phyloP scores from a whole-genome alignment of 2,329 filamentous ascomycete genomes.

The Cytospora leucostoma region DNA sequence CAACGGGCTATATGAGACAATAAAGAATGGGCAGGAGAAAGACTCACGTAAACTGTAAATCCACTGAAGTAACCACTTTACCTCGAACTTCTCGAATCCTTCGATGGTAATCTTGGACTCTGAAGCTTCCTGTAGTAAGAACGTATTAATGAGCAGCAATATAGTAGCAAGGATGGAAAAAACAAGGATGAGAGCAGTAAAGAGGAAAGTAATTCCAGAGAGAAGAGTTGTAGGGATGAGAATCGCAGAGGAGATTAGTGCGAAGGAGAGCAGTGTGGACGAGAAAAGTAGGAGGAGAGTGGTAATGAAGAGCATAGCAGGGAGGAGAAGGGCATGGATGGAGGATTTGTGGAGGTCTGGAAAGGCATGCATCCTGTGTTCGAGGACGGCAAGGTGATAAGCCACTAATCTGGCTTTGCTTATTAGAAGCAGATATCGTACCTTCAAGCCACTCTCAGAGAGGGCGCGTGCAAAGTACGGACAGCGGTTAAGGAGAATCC shows the following conservation, averaged over 20 bases:
- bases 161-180: too few relatives aligned
- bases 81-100: background rate
- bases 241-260: too few relatives aligned
- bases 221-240: too few relatives aligned
- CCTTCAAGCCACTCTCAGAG: slow-evolving; percentile 3
- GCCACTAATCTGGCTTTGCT: background rate
- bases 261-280: too few relatives aligned
- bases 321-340: too few relatives aligned
- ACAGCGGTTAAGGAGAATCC: background rate
- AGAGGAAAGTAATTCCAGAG: too few relatives aligned
- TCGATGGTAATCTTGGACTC: background rate
- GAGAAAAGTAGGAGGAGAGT: too few relatives aligned
- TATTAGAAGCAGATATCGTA: background rate
- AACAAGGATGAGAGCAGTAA: too few relatives aligned
- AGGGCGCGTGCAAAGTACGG: background rate
- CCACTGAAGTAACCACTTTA: slow-evolving; percentile 2
- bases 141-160: background rate
- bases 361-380: too few relatives aligned
- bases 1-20: background rate
- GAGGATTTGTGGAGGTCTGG: background rate
- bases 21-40: too few relatives aligned
- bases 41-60: slow-evolving; percentile 5
- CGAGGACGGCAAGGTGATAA: background rate
- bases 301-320: too few relatives aligned
- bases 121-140: background rate